Base-by-base conservation (phyloP, 495 filamentous ascomycete genomes). In the Penicillium verhagenii region DNA sequence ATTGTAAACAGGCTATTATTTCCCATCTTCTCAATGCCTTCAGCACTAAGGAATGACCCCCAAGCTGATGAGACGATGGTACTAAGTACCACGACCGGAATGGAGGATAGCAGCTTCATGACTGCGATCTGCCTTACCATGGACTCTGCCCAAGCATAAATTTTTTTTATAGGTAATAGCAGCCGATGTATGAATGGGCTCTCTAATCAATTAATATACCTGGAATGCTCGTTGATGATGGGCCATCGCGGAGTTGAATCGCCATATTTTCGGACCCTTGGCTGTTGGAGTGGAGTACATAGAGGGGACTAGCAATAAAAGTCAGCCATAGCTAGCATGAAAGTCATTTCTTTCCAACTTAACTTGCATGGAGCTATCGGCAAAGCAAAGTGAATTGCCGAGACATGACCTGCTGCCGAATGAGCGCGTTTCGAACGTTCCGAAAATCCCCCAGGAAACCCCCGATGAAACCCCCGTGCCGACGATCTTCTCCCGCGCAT, bases 221-320 rank as follows among this genome's bases (percentile, higher is more conserved):
- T n/a, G n/a, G n/a, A n/a, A n/a, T n/a, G n/a, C 37, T 40, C 31
- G 42, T 24, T 3, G 4, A 1, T 37, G 6, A 20, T 35, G 23
- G 10, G 16, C 2, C 55, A 6, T n/a, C 37, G 21, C 58, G 58
- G 58, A 16, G 29, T 39, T 53, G 56, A 25, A 35, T 60, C 58
- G 58, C 58, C 42, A 50, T 47, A 60, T 56, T 50, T 18, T 60
- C 58, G 58, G 58, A n/a, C 26, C 14, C 5, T 49, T 42, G 20
- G 18, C 8, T 23, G 21, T 20, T 16, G 20, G 6, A 16, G 49
- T 39, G n/a, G 43, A 47, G 38, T 47, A 35, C 7, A 29, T 46
- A 24, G 25, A 23, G 33, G 33, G 20, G n/a, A 20, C 6, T 35
- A 20, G n/a, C 25, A 33, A 28, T n/a, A 33, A 14, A n/a, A 21